Conservation (phyloP, 495 filamentous ascomycete genomes). For the Aspergillus sclerotioniger region DNA sequence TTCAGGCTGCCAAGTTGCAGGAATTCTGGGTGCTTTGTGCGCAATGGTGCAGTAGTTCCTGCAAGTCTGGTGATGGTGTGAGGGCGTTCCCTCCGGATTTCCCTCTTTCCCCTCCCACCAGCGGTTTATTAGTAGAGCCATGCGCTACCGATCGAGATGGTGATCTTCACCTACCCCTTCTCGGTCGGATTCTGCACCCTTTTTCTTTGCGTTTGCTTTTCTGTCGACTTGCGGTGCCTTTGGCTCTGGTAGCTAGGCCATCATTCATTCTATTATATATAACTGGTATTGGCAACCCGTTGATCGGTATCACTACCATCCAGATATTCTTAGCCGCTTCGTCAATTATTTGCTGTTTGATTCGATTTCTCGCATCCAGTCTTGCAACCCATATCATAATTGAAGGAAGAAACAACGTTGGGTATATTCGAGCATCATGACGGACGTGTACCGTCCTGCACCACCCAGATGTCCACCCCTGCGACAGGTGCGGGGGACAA, state of each 20-base stretch:
- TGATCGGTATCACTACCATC: constrained; percentile 44
- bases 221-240: constrained; percentile 22
- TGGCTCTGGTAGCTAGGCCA: constrained; percentile 41
- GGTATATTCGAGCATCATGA: constrained; percentile 45
- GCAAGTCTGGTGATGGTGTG: constrained; percentile 19
- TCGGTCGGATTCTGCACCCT: constrained; percentile 12
- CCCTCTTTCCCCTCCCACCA: constrained; percentile 6
- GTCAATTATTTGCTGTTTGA: constrained; percentile 4
- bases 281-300: constrained; percentile 26
- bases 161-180: constrained; percentile 20
- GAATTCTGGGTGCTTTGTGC: constrained; percentile 27
- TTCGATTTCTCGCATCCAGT: not conserved
- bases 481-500: constrained; percentile 67
- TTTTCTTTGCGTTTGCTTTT: constrained; percentile 16
- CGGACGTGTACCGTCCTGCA: constrained; percentile 57
- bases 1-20: constrained; percentile 9
- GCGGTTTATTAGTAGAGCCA: constrained; percentile 25
- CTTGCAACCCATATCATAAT: constrained; percentile 17
- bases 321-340: constrained; percentile 39
- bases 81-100: constrained; percentile 18
- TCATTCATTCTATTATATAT: constrained; percentile 24
- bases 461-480: constrained; percentile 56
- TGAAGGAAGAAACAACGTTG: constrained; percentile 11
- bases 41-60: constrained; percentile 41
- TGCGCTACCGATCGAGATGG: constrained; percentile 18